Evolutionary conservation across 2,329 filamentous ascomycete species (phyloP), one percentile per base, ranked within the genome.

Genomic region (Phyllosticta citriasiana): DNA sequence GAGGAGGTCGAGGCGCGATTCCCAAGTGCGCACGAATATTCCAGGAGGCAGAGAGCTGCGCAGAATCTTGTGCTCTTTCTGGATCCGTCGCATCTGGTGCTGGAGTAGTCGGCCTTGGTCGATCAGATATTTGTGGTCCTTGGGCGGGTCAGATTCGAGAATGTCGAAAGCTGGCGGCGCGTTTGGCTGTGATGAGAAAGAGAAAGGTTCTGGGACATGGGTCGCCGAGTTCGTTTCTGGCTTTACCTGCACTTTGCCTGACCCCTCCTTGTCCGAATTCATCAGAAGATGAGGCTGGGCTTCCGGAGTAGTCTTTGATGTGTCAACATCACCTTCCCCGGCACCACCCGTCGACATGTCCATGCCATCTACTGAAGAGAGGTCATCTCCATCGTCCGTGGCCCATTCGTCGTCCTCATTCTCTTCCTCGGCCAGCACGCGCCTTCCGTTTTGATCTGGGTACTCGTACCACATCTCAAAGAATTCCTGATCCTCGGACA

Each of bases 21-120:
- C 83, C 80, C 82, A 86, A 1, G 80, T 80, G 35, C 83, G 78
- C 2, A 85, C 80, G 65, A 79, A 84, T 55, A 86, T 82, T 2
- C 78, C 79, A 2, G 77, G 70, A 0, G 83, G 83, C 2, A 86
- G 73, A 0, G 82, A 80, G 12, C 70, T 73, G 12, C 74, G 71
- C 0, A 86, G 74, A n/a, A 85, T 84, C 58, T 78, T 77, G 69
- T 84, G 82, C 66, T 86, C 84, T 67, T 82, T 83, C 16, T 73
- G 72, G 22, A 84, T 78, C 51, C 81, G 78, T 60, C 82, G 81
- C 64, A 80, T 71, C 59, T 76, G 69, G 0, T 70, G 64, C 9
- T 73, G 64, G 4, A 70, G 82, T 55, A 78, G 72, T 27, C 53
- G 53, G 26, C 57, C 33, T 16, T 60, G 53, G 33, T 22, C 12